Conservation (phyloP, 2,329 filamentous ascomycete genomes). For the Fusarium robinianum region DNA sequence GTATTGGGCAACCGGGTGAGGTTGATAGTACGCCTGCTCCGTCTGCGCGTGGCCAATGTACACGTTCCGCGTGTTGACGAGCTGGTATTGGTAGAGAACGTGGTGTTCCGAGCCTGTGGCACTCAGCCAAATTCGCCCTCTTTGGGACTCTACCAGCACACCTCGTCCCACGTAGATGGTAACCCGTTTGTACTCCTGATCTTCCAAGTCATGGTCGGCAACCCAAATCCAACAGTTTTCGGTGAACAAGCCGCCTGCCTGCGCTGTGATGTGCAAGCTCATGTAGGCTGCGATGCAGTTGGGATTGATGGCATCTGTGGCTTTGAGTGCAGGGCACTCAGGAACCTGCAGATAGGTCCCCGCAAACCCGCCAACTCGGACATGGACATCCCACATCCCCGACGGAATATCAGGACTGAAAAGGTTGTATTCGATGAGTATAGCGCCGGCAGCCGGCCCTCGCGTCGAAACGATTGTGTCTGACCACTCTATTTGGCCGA, state of each 20-base stretch:
- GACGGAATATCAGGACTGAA: conserved; percentile 49
- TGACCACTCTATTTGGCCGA: conserved; percentile 69
- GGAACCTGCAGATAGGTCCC: conserved; percentile 70
- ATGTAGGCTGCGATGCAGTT: conserved; percentile 50
- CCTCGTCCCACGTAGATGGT: conserved; percentile 59
- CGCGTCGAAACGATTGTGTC: conserved; percentile 74
- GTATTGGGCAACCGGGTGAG: conserved; percentile 60
- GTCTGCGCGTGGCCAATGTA: conserved; percentile 69
- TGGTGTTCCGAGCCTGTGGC: conserved; percentile 70
- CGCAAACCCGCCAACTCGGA: conserved; percentile 72
- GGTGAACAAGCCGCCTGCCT: conserved; percentile 45
- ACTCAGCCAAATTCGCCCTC: conserved; percentile 59
- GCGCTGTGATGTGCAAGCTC: conserved; percentile 48
- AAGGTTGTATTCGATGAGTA: conserved; percentile 76
- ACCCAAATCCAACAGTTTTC: conserved; percentile 55
- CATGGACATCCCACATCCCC: conserved; percentile 77
- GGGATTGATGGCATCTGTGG: conserved; percentile 34
- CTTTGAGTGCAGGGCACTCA: conserved; percentile 63
- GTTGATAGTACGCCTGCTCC: conserved; percentile 74
- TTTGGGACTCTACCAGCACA: conserved; percentile 48
- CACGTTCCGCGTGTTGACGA: conserved; percentile 62
- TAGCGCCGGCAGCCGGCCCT: conserved; percentile 68
- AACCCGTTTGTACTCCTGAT: conserved; percentile 52
- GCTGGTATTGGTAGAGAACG: conserved; percentile 70
- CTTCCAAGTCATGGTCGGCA: conserved; percentile 61